Conservation (phyloP, 805 yeast genomes). For the Metschnikowia baotianmanensis region DNA sequence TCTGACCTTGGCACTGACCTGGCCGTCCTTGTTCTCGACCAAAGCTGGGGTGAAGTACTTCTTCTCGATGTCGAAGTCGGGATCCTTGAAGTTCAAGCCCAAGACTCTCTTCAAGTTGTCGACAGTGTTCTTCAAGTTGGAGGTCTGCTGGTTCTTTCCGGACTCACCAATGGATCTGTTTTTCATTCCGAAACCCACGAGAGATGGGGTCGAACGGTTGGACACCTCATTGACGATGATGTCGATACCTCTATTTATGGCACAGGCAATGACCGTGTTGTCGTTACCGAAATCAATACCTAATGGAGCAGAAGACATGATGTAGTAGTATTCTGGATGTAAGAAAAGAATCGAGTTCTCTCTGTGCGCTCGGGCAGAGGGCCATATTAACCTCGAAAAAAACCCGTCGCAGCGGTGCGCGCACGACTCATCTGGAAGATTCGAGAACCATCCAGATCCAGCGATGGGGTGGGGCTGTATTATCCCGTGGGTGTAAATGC, state of each 20-base stretch:
- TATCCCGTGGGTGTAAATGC: no score
- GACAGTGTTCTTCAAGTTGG: slow-evolving; percentile 94
- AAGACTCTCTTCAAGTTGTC: slow-evolving; percentile 91
- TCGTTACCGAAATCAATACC: slow-evolving; percentile 98
- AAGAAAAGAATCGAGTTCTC: not conserved
- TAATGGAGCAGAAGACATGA: slow-evolving; percentile 90
- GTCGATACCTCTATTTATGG: slow-evolving; percentile 98
- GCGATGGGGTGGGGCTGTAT: no score
- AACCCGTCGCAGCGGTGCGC: slow-evolving; percentile 8
- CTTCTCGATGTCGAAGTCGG: slow-evolving; percentile 74
- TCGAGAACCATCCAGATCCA: slow-evolving; percentile 16
- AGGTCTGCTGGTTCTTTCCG: slow-evolving; percentile 94
- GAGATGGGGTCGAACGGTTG: slow-evolving; percentile 89
- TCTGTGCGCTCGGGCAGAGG: slow-evolving; percentile 2
- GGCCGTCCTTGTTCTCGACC: slow-evolving; percentile 66
- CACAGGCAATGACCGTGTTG: slow-evolving; percentile 91
- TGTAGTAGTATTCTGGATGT: slow-evolving; percentile 2
- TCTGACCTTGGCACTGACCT: slow-evolving; percentile 82
- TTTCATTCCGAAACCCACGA: slow-evolving; percentile 88
- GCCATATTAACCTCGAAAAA: slow-evolving; percentile 5
- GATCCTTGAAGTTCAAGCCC: slow-evolving; percentile 72
- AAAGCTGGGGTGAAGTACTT: slow-evolving; percentile 71
- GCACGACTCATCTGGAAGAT: slow-evolving; percentile 28
- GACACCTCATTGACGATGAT: slow-evolving; percentile 98
- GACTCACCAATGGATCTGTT: slow-evolving; percentile 92